Conservation (phyloP, 176 grass and related monocot species). For the Bromus sterilis region DNA sequence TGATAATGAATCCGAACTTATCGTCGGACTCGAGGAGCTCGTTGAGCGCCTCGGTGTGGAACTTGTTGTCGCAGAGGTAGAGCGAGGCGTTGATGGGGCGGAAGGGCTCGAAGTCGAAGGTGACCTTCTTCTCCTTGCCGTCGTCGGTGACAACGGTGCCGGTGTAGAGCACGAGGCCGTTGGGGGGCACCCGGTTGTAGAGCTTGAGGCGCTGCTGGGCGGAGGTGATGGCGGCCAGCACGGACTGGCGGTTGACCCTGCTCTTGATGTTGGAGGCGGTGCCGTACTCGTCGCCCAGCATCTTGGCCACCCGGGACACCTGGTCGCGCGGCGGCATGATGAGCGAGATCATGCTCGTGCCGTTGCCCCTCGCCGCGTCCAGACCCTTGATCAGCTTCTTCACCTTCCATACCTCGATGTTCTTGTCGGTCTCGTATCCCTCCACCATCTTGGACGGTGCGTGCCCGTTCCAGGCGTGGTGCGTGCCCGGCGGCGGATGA, state of each 20-base stretch:
- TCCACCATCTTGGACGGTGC: conserved; percentile 22
- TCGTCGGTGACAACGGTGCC: conserved; percentile 58
- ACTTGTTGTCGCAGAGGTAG: conserved; percentile 71
- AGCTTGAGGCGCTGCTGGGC: conserved; percentile 65
- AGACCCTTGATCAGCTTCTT: conserved; percentile 59
- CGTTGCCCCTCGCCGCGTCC: conserved; percentile 53
- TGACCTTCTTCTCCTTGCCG: conserved; percentile 73
- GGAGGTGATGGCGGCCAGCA: conserved; percentile 60
- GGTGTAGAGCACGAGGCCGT: conserved; percentile 68
- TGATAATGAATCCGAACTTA: conserved; percentile 29
- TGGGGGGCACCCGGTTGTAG: conserved; percentile 50
- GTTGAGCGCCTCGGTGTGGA: conserved; percentile 53
- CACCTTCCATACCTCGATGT: conserved; percentile 53
- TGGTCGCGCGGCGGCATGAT: conserved; percentile 67
- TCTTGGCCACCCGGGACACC: conserved; percentile 51
- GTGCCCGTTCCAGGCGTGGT: not conserved
- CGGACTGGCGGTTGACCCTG: conserved; percentile 61
- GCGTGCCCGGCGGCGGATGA: conserved; percentile 5
- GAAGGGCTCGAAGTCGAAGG: conserved; percentile 68
- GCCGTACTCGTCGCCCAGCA: conserved; percentile 68
- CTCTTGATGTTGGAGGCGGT: conserved; percentile 76
- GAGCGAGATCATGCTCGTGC: conserved; percentile 67
- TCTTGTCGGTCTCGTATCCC: conserved; percentile 43
- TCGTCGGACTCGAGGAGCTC: conserved; percentile 35
- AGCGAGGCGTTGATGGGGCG: conserved; percentile 52